Base-by-base conservation (phyloP, 495 filamentous ascomycete genomes). In the Daldinia concentrica region DNA sequence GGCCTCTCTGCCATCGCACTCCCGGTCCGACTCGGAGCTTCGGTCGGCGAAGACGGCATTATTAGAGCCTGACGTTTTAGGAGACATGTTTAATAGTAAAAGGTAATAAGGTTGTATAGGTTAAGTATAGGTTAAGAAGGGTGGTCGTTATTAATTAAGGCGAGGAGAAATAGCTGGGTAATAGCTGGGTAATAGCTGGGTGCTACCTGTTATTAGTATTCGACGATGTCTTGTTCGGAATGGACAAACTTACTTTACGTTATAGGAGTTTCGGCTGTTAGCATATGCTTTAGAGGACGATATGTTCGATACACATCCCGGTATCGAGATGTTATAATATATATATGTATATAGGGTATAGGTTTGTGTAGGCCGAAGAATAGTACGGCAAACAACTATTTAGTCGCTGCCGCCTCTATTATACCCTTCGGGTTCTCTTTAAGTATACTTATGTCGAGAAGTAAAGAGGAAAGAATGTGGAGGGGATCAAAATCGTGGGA, bases 41-140 rank as follows among this genome's bases (percentile, higher is more conserved):
- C 24, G 30, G 14, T 64, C 37, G 55, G 22, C 19, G 6, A 45
- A 12, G 64, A 52, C 24, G 70, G n/a, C 5, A 9, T 62, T 11
- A 0, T 3, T 22, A 30, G 55, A 39, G 55, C n/a, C n/a, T 58
- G 14, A 12, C 3, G 26, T 19, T 1, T 58, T 36, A 8, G 37
- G 45, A 59, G 61, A 43, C 66, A 69, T 69, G 8, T 69, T 66
- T 41, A 19, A 17, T 29, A 19, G 24, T 29, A 24, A 1, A 24
- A 22, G 22, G 11, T 54, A n/a, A 7, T 30, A 54, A 29, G 22
- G 26, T 54, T 2, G 12, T n/a, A 1, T 26, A 54, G 27, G 22
- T 48, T 1, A 30, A 19, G 19, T n/a, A 9, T 22, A 22, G 30
- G 22, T 51, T 17, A 56, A 32, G 24, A 12, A 37, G 36, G 45